Base-by-base conservation (phyloP, 768 basidiomycete genomes). In the Pleurotus ostreatus region DNA sequence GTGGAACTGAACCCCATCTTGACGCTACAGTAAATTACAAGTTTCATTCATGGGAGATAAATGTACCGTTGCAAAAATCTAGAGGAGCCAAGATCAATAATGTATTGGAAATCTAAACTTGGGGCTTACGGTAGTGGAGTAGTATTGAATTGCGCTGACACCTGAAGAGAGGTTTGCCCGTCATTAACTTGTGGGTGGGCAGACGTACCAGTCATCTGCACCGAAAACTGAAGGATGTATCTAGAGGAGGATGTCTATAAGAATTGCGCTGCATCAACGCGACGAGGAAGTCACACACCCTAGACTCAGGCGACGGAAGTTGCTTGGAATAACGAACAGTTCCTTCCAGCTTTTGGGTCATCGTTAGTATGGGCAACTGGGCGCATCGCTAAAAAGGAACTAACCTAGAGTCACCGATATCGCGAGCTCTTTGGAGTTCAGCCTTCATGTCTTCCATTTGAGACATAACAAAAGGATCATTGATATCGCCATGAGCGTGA, bases 71-170 rank as follows among this genome's bases (percentile, higher is more conserved):
- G 65, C 65, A 59, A 75, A 75, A 41, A 75, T 74, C 71, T 74
- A 46, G 9, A 18, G 7, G 12, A 22, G 18, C 37, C 22, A 9
- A 3, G 6, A 20, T 52, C 4, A 43, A 20, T 13, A 37, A 22
- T 40, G 15, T 37, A 38, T 8, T 1, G 25, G 23, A 9, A 11
- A 34, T 49, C 23, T 46, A 23, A 55, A 9, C 45, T 40, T 26
- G 25, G 22, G 15, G 59, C 67, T 48, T 57, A 75, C 75, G 20
- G 70, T 72, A 0, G 75, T 76, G 3, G 77, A 78, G 62, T 79
- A 81, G 65, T 80, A 81, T 59, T 82, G 80, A 40, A 85, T 81
- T 39, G 77, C 79, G 49, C 77, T 79, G 54, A 82, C 74, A 66
- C 77, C 67, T 65, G 60, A 2, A 25, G 11, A 16, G 13, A 13